Conservation (phyloP, 2,329 filamentous ascomycete genomes). For the Endothia cerciana region DNA sequence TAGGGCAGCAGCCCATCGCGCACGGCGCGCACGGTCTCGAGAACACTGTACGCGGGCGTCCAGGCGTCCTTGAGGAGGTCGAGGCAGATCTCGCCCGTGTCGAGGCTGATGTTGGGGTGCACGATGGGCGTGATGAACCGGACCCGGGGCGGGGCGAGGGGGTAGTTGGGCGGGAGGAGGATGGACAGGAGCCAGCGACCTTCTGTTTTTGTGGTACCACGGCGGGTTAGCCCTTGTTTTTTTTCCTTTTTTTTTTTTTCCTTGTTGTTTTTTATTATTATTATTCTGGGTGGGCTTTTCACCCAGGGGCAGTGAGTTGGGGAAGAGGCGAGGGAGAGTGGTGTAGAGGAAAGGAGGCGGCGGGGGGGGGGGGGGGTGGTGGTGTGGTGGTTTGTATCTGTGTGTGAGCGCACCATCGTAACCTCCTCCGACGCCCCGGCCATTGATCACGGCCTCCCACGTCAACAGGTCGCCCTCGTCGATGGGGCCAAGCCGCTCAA, state of each 20-base stretch:
- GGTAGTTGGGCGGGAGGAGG: slow-evolving; percentile 76
- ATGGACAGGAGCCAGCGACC: slow-evolving; percentile 87
- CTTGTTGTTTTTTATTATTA: no score
- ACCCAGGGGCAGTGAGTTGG: no score
- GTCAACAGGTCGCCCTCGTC: slow-evolving; percentile 57
- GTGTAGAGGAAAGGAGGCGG: slow-evolving; percentile 5
- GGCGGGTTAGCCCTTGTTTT: not conserved
- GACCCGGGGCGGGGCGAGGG: slow-evolving; percentile 75
- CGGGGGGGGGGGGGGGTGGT: slow-evolving; percentile 2
- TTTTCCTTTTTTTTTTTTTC: not conserved
- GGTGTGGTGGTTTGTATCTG: no score
- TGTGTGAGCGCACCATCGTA: slow-evolving; percentile 62
- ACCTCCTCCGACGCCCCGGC: slow-evolving; percentile 56
- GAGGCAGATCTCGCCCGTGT: slow-evolving; percentile 89
- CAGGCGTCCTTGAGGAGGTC: slow-evolving; percentile 81
- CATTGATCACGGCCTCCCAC: slow-evolving; percentile 65
- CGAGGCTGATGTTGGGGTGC: slow-evolving; percentile 75
- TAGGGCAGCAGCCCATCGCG: slow-evolving; percentile 67
- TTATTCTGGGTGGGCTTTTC: no score
- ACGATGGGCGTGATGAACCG: slow-evolving; percentile 82
- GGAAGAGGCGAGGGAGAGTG: not conserved
- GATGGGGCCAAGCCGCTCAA: slow-evolving; percentile 62
- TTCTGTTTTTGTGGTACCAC: slow-evolving; percentile 45
- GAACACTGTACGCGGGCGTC: slow-evolving; percentile 84
- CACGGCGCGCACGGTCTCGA: slow-evolving; percentile 73